Base-by-base conservation (phyloP, 768 basidiomycete genomes). In the Dacryopinax primogenitus region DNA sequence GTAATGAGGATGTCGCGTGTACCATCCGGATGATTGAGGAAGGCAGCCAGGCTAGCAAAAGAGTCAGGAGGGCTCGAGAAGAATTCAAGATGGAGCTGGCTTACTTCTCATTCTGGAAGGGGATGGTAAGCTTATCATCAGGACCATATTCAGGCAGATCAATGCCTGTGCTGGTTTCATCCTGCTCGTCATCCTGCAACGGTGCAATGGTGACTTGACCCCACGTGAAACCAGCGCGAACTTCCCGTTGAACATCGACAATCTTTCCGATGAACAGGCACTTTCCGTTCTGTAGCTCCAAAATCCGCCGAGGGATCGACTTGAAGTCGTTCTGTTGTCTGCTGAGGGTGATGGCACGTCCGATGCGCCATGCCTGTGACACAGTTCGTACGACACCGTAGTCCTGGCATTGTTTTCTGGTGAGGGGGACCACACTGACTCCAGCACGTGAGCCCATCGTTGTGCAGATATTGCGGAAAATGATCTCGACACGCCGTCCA, bases 301-400 rank as follows among this genome's bases (percentile, higher is more conserved):
- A 65, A 32, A 77, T 75, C 9, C 72, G 72, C 3, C 67, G 21
- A 3, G 74, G 71, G 18, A 77, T 72, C 32, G 68, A 65, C 65
- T 76, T 76, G 45, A 82, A 71, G 64, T 77, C 74, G 61, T 67
- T 71, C 75, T 72, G 62, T n/a, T 80, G 80, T 58, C 82, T 76
- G 65, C 81, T 80, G 2, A 80, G 76, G 3, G 80, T 78, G 18
- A 86, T 78, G 0, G 84, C 83, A 33, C 82, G 76, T 9, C 86
- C 86, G 28, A 86, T 79, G 51, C 82, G 74, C 85, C 86, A 86
- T 9, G 82, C 81, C 71, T 83, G 77, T n/a, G 83, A 85, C 6
- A 83, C 77, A 26, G 81, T 83, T 44, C 79, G 81, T 1, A 77
- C 75, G 18, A 76, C 68, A 64, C 84, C 78, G 36, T 74, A 78